These are phyloP conservation scores for Salix brachista DNA, from an alignment of 345 rosid genomes.

Conservation along the genomic window DNA sequence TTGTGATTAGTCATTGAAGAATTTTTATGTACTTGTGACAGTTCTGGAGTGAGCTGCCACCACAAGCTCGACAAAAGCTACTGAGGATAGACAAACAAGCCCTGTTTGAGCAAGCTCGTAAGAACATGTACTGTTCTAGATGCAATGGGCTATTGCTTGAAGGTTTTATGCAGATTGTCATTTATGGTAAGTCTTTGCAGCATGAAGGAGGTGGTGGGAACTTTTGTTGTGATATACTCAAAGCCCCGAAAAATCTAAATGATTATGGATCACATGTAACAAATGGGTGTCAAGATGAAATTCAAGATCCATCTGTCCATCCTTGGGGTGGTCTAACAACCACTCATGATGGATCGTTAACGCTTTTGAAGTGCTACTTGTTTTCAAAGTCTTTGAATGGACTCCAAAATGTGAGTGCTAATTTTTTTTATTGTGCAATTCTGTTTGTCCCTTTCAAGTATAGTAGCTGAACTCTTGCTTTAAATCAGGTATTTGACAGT, in stretches of 20 bases:
- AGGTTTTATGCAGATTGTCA: conserved; percentile 76
- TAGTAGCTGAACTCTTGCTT: conserved; percentile 37
- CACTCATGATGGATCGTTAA: conserved; percentile 71
- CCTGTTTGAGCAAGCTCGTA: conserved; percentile 90
- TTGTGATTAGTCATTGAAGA: conserved; percentile 12
- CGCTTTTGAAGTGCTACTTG: conserved; percentile 76
- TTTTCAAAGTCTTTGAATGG: conserved; percentile 62
- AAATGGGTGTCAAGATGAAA: conserved; percentile 48
- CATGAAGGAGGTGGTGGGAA: conserved; percentile 48
- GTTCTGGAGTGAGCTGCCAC: conserved; percentile 82
- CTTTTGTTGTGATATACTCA: conserved; percentile 33
- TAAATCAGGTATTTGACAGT: conserved; percentile 82
- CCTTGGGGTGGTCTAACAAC: conserved; percentile 95
- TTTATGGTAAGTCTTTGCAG: conserved; percentile 67
- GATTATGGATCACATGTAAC: conserved; percentile 32
- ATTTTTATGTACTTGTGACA: conserved; percentile 24
- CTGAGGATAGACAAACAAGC: conserved; percentile 81
- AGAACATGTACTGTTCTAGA: conserved; percentile 93
- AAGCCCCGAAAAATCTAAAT: conserved; percentile 34
- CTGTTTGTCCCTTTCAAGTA: background rate
- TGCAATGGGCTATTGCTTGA: conserved; percentile 90
- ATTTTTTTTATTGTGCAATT: background rate
- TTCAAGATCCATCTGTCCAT: conserved; percentile 74
- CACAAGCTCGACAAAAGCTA: conserved; percentile 61
- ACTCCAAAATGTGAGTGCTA: conserved; percentile 66